These are phyloP conservation scores for Nakataea oryzae DNA, from an alignment of 2,329 filamentous ascomycete species.

Conservation along the genomic window DNA sequence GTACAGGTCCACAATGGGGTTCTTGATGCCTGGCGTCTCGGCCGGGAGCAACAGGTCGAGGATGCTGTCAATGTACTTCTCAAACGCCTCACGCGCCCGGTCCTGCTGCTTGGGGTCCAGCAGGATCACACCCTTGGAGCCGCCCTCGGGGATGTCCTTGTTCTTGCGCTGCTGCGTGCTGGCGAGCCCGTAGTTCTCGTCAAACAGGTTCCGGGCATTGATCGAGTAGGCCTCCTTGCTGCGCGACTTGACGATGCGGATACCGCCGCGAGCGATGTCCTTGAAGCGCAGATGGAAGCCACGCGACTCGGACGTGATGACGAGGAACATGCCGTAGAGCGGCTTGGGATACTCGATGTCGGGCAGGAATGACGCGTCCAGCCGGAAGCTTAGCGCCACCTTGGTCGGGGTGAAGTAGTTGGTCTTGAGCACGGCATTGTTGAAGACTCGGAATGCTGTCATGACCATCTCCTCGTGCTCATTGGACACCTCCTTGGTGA, in stretches of 20 bases:
- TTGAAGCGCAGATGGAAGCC: conserved; percentile 97
- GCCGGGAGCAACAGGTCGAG: conserved; percentile 87
- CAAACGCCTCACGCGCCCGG: conserved; percentile 83
- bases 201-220: conserved; percentile 92
- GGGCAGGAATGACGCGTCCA: conserved; percentile 83
- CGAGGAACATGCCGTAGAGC: conserved; percentile 96
- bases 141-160: conserved; percentile 98
- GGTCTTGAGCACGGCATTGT: conserved; percentile 86
- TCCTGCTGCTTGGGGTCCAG: conserved; percentile 92
- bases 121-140: conserved; percentile 94
- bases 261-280: conserved; percentile 92
- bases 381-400: conserved; percentile 91
- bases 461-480: conserved; percentile 98
- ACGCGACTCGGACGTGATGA: conserved; percentile 92
- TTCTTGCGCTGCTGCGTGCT: conserved; percentile 99
- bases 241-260: conserved; percentile 95
- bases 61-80: conserved; percentile 99
- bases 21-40: conserved; percentile 92
- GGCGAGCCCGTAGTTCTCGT: conserved; percentile 96
- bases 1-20: conserved; percentile 91
- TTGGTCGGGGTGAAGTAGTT: conserved; percentile 98
- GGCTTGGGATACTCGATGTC: conserved; percentile 86
- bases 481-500: conserved; percentile 71
- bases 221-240: conserved; percentile 94
- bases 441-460: conserved; percentile 94